A percentile compares a stretch with the other conserved stretches of the same genome.
phyloP scores from a whole-genome alignment of 225 moss, liverwort and hornwort genomes.

The Ulota crispa region DNA sequence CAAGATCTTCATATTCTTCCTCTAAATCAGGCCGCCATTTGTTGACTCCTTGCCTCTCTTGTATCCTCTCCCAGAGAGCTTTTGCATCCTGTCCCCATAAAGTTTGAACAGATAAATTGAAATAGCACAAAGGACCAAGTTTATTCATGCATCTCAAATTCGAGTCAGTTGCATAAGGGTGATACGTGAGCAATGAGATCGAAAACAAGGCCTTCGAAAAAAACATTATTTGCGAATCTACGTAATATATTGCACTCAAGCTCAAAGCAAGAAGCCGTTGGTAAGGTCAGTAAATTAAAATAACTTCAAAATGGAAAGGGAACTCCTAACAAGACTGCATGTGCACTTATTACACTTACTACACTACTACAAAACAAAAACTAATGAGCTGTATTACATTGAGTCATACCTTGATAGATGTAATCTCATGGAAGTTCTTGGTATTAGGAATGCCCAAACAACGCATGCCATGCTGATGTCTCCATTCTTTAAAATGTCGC shows the following conservation, averaged over 20 bases:
- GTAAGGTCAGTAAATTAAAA: not conserved
- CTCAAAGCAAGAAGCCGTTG: not conserved
- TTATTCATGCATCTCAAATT: constrained; percentile 3
- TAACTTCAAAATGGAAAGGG: constrained; percentile 6
- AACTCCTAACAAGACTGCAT: not conserved
- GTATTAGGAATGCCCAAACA: constrained; percentile 86
- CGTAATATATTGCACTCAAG: not conserved
- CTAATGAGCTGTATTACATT: not conserved
- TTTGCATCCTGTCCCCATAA: constrained; percentile 64
- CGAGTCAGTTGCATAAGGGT: not conserved
- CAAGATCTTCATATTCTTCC: constrained; percentile 87
- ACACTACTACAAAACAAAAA: constrained; percentile 7
- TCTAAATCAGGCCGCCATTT: constrained; percentile 96
- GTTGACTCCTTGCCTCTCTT: constrained; percentile 86
- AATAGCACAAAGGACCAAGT: not conserved
- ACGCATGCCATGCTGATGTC: constrained; percentile 95
- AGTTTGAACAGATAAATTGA: constrained; percentile 17
- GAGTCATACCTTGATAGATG: constrained; percentile 68
- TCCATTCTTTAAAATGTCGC: constrained; percentile 93
- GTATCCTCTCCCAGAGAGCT: constrained; percentile 84
- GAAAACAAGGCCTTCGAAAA: not conserved
- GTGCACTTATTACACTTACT: not conserved
- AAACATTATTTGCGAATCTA: not conserved
- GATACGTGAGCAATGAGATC: constrained; percentile 1
- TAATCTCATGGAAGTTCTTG: constrained; percentile 89